Evolutionary conservation across 2,329 filamentous ascomycete genomes (phyloP).

Genomic region (Cladorrhinum sp.): DNA sequence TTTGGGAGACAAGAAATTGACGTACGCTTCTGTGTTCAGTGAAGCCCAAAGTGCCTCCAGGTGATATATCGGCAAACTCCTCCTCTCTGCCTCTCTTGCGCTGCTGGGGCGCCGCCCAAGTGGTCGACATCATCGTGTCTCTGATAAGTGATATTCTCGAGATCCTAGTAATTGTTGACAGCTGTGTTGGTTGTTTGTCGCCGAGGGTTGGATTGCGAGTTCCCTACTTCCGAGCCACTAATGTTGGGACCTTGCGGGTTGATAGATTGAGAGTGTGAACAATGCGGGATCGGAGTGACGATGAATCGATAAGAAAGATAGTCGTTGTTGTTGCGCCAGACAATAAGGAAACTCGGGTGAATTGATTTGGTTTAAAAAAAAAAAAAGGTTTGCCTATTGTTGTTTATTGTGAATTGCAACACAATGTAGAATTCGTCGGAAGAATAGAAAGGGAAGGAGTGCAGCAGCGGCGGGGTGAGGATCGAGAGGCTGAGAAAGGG

Average conservation of each 20-base stretch:
- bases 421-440: background rate
- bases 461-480: background rate
- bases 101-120: conserved; percentile 37
- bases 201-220: background rate
- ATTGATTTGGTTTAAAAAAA: background rate
- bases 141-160: background rate
- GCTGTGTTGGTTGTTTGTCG: background rate
- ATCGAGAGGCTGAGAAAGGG: background rate
- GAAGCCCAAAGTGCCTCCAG: conserved; percentile 40
- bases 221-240: background rate
- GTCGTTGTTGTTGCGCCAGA: background rate
- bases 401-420: background rate
- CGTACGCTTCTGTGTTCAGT: conserved; percentile 51
- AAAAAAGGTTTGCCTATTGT: background rate
- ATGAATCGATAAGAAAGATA: background rate
- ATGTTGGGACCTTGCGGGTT: background rate
- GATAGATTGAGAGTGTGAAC: background rate
- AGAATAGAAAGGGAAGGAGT: background rate
- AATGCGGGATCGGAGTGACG: background rate
- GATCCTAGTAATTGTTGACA: background rate
- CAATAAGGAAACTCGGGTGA: background rate
- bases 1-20: background rate
- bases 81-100: conserved; percentile 48
- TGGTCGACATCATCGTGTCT: conserved; percentile 37
- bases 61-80: conserved; percentile 39